phyloP scores from a whole-genome alignment of 495 filamentous ascomycete genomes.

The Symbiotaphrina buchneri region DNA sequence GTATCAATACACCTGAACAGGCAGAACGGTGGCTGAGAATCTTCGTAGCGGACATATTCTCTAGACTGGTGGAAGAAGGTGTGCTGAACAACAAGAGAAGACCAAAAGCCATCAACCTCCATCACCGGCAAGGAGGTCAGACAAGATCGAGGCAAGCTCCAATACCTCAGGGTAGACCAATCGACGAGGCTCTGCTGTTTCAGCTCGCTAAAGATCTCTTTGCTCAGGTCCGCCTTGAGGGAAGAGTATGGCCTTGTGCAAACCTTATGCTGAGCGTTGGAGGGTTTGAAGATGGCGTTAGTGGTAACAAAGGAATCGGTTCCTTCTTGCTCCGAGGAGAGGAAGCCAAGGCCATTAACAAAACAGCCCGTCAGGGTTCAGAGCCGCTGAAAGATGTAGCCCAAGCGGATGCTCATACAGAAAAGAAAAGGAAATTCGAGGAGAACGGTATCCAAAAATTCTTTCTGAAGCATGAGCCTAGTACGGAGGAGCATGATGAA shows the following conservation, averaged over 20 bases:
- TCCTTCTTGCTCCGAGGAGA: slow-evolving; percentile 64
- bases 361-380: neutral
- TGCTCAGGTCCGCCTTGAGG: slow-evolving; percentile 54
- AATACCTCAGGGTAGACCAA: slow-evolving; percentile 50
- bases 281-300: slow-evolving; percentile 75
- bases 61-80: slow-evolving; percentile 76
- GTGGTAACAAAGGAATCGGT: slow-evolving; percentile 66
- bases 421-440: slow-evolving; percentile 17
- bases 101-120: slow-evolving; percentile 64
- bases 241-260: slow-evolving; percentile 63
- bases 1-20: slow-evolving; percentile 59
- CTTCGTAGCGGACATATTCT: slow-evolving; percentile 82
- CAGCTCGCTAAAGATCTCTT: slow-evolving; percentile 56
- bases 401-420: slow-evolving; percentile 5
- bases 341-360: slow-evolving; percentile 30
- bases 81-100: slow-evolving; percentile 72
- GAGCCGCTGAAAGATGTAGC: neutral
- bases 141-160: slow-evolving; percentile 47
- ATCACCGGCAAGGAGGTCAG: slow-evolving; percentile 49
- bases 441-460: slow-evolving; percentile 6
- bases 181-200: slow-evolving; percentile 54
- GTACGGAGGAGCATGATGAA: slow-evolving; percentile 7
- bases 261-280: slow-evolving; percentile 68
- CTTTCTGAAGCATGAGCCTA: slow-evolving; percentile 5
- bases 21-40: slow-evolving; percentile 75